These are phyloP conservation scores for Salix purpurea DNA, from an alignment of 345 rosid genomes.

Conservation along the genomic window DNA sequence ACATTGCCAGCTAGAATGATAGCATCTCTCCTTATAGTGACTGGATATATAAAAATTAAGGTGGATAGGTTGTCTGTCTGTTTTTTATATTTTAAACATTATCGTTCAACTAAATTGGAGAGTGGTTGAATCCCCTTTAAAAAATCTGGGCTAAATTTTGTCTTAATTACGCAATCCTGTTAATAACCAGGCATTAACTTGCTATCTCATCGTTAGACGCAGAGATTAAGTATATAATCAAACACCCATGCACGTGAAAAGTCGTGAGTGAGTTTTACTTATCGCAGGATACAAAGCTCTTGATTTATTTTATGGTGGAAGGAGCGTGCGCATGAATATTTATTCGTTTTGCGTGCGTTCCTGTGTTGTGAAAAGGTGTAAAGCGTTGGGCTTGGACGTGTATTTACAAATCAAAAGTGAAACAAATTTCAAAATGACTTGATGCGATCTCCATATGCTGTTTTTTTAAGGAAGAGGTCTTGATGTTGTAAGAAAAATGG, in stretches of 20 bases:
- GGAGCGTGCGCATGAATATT: neutral
- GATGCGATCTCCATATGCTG: neutral
- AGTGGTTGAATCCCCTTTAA: neutral
- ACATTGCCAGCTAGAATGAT: slow-evolving; percentile 20
- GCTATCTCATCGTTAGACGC: neutral
- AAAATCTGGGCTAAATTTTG: neutral
- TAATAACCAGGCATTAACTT: neutral
- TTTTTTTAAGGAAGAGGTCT: neutral
- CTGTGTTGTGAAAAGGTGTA: neutral
- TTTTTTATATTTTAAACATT: neutral
- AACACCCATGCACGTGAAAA: neutral
- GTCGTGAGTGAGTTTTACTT: neutral
- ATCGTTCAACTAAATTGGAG: neutral
- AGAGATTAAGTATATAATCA: neutral
- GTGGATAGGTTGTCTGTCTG: neutral
- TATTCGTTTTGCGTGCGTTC: neutral
- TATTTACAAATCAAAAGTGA: neutral
- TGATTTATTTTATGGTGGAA: neutral
- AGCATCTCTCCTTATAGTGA: slow-evolving; percentile 1
- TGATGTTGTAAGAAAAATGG: neutral
- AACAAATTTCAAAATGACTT: neutral
- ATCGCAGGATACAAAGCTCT: neutral
- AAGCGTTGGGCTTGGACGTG: no score
- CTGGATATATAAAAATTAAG: neutral
- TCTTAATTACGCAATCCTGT: neutral